Conservation (phyloP, 2,329 filamentous ascomycete species). For the Didymella segeticola region DNA sequence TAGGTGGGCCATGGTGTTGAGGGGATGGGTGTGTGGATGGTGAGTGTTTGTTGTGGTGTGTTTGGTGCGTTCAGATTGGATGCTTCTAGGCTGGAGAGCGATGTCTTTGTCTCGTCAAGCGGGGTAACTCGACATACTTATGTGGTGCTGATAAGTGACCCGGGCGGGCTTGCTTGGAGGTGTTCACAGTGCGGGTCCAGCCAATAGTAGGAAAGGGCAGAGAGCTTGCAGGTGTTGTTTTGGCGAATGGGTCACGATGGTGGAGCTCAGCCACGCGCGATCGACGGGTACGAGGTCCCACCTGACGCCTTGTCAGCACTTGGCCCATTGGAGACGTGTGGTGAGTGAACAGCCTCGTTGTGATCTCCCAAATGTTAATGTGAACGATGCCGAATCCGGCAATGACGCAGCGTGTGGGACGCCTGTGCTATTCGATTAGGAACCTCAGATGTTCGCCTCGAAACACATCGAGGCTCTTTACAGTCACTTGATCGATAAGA, state of each 20-base stretch:
- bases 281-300: background rate
- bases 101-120: background rate
- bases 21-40: background rate
- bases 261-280: conserved; percentile 11
- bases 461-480: no score
- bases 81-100: background rate
- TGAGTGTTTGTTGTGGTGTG: no score
- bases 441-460: no score
- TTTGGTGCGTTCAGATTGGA: background rate
- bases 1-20: conserved; percentile 20
- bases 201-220: background rate
- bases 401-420: background rate
- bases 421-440: conserved; percentile 1
- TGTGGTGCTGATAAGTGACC: background rate
- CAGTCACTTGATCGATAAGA: no score
- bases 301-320: conserved; percentile 1
- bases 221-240: background rate
- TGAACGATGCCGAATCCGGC: background rate
- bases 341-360: background rate
- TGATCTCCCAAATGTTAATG: background rate
- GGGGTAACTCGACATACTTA: background rate
- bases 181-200: background rate
- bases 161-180: background rate
- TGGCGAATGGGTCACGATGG: background rate
- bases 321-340: background rate